These are phyloP conservation scores for Glarea lozoyensis DNA, from an alignment of 495 filamentous ascomycete genomes.

Conservation along the genomic window DNA sequence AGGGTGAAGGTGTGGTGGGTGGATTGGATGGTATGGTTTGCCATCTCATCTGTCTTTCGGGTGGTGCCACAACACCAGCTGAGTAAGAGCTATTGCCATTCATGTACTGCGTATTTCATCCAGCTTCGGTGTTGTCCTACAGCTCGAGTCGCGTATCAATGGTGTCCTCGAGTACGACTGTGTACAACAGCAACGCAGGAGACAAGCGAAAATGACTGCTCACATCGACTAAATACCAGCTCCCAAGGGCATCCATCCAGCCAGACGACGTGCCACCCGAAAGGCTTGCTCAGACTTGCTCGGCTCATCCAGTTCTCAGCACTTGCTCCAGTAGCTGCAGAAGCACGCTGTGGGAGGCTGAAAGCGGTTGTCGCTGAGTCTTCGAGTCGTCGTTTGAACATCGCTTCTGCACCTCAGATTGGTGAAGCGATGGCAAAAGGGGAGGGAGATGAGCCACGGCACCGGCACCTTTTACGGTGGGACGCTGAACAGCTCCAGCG, in stretches of 20 bases:
- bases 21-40: not conserved
- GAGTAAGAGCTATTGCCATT: not conserved
- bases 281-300: not conserved
- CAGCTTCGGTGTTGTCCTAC: not conserved
- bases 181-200: not conserved
- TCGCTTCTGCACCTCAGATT: constrained; percentile 6
- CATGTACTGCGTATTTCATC: not conserved
- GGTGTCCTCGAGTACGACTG: not conserved
- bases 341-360: constrained; percentile 22
- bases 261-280: not conserved
- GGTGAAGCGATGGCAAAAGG: not conserved
- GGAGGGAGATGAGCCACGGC: not conserved
- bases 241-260: not conserved
- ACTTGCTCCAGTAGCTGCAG: constrained; percentile 3
- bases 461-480: not conserved
- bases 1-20: not conserved
- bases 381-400: constrained; percentile 2
- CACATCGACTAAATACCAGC: too few species aligned
- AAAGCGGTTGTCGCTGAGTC: constrained; percentile 13
- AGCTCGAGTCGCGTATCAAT: not conserved
- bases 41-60: too few species aligned
- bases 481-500: not conserved
- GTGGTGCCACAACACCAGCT: not conserved
- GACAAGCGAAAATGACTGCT: not conserved
- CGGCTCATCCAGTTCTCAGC: not conserved